A percentile compares a stretch with the other conserved stretches of the same genome.
Evolutionary conservation across 2,329 filamentous ascomycete genomes (phyloP).

Genomic region (Botrytis byssoidea): DNA sequence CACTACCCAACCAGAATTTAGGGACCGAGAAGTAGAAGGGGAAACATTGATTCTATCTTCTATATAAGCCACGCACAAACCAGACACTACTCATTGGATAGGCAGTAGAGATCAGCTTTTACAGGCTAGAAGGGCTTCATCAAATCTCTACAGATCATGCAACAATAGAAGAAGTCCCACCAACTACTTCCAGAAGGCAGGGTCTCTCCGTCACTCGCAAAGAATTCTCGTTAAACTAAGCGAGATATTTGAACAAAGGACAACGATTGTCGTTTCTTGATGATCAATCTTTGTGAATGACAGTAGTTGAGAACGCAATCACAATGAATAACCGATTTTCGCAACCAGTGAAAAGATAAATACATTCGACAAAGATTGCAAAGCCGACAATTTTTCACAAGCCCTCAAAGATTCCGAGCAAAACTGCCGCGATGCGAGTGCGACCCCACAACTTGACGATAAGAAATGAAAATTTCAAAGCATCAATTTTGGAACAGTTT

Average conservation of each 20-base stretch:
- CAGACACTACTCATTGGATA: too few relatives aligned
- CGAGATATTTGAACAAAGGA: background rate
- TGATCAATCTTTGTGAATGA: too few relatives aligned
- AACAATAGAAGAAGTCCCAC: accelerated
- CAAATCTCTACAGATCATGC: accelerated
- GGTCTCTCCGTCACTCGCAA: background rate
- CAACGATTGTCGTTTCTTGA: background rate
- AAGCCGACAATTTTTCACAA: accelerated
- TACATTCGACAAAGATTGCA: background rate
- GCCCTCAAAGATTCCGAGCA: accelerated
- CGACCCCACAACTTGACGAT: too few relatives aligned
- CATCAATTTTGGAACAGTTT: too few relatives aligned
- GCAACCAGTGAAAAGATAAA: accelerated
- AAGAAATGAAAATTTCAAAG: accelerated
- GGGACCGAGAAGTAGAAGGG: accelerated
- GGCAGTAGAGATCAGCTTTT: too few relatives aligned
- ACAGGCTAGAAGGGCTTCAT: too few relatives aligned
- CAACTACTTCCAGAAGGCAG: accelerated
- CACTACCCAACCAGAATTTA: too few relatives aligned
- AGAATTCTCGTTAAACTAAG: background rate
- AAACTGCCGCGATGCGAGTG: too few relatives aligned
- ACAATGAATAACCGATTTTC: too few relatives aligned
- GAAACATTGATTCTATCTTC: too few relatives aligned
- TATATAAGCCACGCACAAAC: too few relatives aligned
- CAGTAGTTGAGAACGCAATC: background rate